These are phyloP conservation scores for Naganishia randhawae DNA, from an alignment of 768 basidiomycete species.

Conservation along the genomic window DNA sequence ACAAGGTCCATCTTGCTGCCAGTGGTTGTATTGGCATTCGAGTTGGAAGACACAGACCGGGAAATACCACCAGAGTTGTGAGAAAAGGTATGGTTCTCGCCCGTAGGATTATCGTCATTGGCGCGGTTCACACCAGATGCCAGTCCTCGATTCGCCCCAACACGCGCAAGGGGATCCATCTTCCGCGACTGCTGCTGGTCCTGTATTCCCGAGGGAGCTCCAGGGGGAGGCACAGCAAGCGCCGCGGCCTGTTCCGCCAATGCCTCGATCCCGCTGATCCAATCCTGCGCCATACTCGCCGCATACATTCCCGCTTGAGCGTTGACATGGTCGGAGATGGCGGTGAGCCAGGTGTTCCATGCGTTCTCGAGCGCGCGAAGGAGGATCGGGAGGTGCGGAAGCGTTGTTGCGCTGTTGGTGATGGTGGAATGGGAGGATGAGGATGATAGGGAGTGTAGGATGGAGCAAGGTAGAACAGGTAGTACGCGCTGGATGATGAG, in stretches of 20 bases:
- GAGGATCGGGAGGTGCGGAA: slow-evolving; percentile 1
- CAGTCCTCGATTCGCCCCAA: too few relatives aligned
- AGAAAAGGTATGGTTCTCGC: too few relatives aligned
- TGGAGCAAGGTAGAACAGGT: background rate
- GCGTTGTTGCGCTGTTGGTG: background rate
- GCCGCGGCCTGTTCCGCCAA: background rate
- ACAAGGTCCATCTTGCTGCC: background rate
- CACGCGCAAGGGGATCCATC: background rate
- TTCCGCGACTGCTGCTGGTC: background rate
- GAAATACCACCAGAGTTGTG: too few relatives aligned
- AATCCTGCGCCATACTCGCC: slow-evolving; percentile 1
- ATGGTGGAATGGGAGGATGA: background rate
- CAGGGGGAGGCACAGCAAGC: background rate
- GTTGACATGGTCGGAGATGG: slow-evolving; percentile 7
- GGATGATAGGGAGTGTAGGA: background rate
- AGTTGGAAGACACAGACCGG: too few relatives aligned
- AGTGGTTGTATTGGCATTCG: background rate
- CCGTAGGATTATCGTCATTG: too few relatives aligned
- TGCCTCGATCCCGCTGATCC: background rate
- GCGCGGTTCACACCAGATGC: background rate
- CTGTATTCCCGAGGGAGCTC: too few relatives aligned
- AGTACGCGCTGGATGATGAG: slow-evolving; percentile 3
- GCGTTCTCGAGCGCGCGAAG: background rate
- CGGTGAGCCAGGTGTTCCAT: background rate
- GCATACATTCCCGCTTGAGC: slow-evolving; percentile 14